These are phyloP conservation scores for Sphagnum tenellum DNA, from an alignment of 225 moss, liverwort and hornwort species.

Conservation along the genomic window DNA sequence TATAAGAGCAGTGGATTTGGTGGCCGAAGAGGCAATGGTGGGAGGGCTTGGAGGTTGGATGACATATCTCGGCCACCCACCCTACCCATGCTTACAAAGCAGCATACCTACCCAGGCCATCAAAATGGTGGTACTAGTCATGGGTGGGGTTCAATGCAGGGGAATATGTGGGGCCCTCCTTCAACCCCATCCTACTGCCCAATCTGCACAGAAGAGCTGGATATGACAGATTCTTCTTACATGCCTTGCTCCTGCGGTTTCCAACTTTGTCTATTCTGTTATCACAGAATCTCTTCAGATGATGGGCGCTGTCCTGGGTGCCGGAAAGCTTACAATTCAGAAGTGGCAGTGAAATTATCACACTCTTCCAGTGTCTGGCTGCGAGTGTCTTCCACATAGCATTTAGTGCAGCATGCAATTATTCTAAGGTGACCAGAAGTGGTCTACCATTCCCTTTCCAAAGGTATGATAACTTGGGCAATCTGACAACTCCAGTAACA, in stretches of 20 bases:
- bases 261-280: constrained; percentile 82
- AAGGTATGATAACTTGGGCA: no score
- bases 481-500: no score
- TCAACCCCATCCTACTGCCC: constrained; percentile 76
- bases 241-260: constrained; percentile 88
- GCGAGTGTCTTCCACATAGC: constrained; percentile 3
- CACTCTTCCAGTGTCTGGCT: constrained; percentile 64
- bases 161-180: constrained; percentile 72
- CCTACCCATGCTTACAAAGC: constrained; percentile 62
- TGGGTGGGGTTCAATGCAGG: constrained; percentile 61
- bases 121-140: constrained; percentile 30
- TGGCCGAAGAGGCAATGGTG: constrained; percentile 63
- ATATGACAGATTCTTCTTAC: constrained; percentile 78
- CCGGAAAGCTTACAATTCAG: constrained; percentile 70
- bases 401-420: no score
- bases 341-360: constrained; percentile 69
- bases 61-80: constrained; percentile 85
- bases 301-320: constrained; percentile 92
- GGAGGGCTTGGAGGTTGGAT: constrained; percentile 79
- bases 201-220: constrained; percentile 89
- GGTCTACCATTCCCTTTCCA: no score
- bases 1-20: constrained; percentile 59
- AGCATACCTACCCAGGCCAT: constrained; percentile 63
- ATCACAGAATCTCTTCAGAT: constrained; percentile 80
- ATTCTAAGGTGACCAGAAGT: no score